Evolutionary conservation across 768 basidiomycete genomes (phyloP), one percentile per base, ranked within the genome.

Genomic region (Lactarius psammicola): DNA sequence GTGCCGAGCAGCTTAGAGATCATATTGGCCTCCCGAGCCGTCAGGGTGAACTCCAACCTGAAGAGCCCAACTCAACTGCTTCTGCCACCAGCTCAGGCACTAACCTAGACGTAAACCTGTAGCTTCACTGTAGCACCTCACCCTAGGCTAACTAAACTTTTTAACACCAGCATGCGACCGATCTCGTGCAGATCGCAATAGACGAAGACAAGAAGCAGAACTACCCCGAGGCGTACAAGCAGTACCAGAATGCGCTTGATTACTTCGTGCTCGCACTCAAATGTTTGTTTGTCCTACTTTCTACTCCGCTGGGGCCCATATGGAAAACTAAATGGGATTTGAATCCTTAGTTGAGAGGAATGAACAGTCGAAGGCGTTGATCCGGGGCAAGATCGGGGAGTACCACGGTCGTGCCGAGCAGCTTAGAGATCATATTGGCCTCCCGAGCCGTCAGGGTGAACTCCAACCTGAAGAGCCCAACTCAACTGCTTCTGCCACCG

Each of bases 251-350:
- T 82, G 84, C 93, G 1, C 84, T n/a, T 98, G 97, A 99, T 75
- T 98, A 96, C 76, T 99, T 99, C 77, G 94, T 98, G 91, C 90
- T 98, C 70, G 95, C 95, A 11, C 81, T 94, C 75, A 95, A 94
- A 77, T 95, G 94, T 95, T 69, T 66, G 86, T 77, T 44, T 36
- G 18, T 59, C 44, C 55, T 59, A 42, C 34, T 28, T 23, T 23
- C 23, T 10, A 10, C 34, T 60, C 53, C 40, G 49, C 51, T n/a
- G 46, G 23, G 31, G 2, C 11, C n/a, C 34, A 18, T 9, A 31
- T 28, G 46, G 18, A 42, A 54, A 60, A 56, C 59, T 53, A 33
- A 34, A 62, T 30, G 34, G 33, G n/a, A 18, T 23, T 60, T 15
- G 33, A 40, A 36, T 59, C 28, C 59, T 2, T 74, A 92, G 90